A percentile compares a stretch with the other conserved stretches of the same genome.
Conservation (phyloP, 2,329 filamentous ascomycete genomes). For the Tolypocladium capitatum region DNA sequence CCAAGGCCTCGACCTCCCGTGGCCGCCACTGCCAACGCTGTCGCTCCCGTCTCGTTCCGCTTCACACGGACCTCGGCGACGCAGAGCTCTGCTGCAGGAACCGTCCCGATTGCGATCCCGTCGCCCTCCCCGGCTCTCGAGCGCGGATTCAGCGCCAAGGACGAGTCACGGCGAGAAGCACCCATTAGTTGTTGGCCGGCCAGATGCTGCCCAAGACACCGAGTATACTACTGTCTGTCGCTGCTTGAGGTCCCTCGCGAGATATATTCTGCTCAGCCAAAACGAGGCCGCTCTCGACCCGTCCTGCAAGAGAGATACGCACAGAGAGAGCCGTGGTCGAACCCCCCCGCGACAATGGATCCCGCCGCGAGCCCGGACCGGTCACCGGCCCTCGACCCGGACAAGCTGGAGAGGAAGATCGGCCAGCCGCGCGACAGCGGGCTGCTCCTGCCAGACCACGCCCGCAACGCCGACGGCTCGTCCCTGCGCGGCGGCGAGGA, state of each 20-base stretch:
- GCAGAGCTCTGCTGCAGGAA: neutral
- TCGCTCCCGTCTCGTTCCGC: neutral
- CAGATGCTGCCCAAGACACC: neutral
- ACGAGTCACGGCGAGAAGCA: neutral
- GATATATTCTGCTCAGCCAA: neutral
- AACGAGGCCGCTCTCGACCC: too few species aligned
- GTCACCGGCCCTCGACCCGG: conserved; percentile 1
- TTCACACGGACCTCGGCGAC: neutral
- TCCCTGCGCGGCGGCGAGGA: conserved; percentile 25
- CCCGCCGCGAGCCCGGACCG: neutral
- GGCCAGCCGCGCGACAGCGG: neutral
- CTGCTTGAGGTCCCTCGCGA: neutral
- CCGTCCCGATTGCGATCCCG: neutral
- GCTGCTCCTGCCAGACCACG: neutral
- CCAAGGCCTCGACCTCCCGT: neutral
- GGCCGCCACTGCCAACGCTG: neutral
- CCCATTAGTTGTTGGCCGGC: neutral
- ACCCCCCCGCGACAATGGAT: neutral
- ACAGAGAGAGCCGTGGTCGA: too few species aligned
- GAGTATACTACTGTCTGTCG: neutral
- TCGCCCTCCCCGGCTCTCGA: neutral
- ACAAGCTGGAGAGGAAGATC: conserved; percentile 6
- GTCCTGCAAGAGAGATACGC: neutral
- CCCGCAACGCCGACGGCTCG: conserved; percentile 7
- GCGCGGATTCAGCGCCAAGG: neutral